Conservation (phyloP, 169 alveolate genomes). For the Plasmodium coatneyi region DNA sequence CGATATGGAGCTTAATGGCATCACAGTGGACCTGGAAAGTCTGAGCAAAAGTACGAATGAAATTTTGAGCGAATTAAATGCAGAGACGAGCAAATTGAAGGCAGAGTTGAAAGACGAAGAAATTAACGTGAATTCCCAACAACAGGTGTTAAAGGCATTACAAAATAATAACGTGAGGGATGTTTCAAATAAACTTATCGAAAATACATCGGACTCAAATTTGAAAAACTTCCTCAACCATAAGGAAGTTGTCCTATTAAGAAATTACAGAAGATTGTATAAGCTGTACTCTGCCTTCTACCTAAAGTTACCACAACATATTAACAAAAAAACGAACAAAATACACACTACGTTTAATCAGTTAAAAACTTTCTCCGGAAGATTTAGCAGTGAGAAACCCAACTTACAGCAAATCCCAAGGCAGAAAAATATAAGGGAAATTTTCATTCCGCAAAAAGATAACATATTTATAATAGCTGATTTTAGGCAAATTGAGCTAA, state of each 20-base stretch:
- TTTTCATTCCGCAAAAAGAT: constrained; percentile 85
- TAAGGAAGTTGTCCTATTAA: constrained; percentile 83
- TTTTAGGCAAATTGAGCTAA: constrained; percentile 89
- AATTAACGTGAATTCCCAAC: constrained; percentile 86
- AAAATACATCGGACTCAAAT: constrained; percentile 87
- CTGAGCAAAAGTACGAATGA: constrained; percentile 80
- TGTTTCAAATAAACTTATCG: constrained; percentile 76
- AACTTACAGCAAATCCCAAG: constrained; percentile 92
- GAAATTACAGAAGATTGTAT: constrained; percentile 85
- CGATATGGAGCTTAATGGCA: constrained; percentile 89
- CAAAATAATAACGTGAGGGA: constrained; percentile 83
- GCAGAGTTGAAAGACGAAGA: constrained; percentile 77
- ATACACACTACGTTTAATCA: constrained; percentile 90
- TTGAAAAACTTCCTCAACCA: constrained; percentile 83
- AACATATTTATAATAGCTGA: constrained; percentile 88
- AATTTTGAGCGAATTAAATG: constrained; percentile 78
- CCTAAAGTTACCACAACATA: constrained; percentile 87
- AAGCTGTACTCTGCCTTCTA: constrained; percentile 89
- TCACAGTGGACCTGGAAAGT: constrained; percentile 81
- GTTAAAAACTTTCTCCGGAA: constrained; percentile 90
- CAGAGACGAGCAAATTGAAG: constrained; percentile 76
- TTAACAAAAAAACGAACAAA: constrained; percentile 80
- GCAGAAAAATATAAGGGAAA: constrained; percentile 85
- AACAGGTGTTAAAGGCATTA: constrained; percentile 84
- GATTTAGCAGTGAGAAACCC: constrained; percentile 91